phyloP scores from a whole-genome alignment of 352 stramenopile genomes.

The Blastocystis sp. region DNA sequence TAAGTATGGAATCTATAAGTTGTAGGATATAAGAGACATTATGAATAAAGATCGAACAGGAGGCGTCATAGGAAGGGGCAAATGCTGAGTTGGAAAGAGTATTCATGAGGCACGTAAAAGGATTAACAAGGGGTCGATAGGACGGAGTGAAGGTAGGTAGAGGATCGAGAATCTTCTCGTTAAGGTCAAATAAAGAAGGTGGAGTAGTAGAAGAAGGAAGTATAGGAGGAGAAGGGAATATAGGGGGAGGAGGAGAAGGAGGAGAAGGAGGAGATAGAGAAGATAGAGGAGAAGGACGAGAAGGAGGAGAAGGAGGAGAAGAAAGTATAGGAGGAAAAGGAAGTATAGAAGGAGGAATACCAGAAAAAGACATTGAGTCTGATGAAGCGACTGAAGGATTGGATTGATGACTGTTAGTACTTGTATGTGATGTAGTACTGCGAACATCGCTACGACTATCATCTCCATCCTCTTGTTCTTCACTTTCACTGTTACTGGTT shows the following conservation, averaged over 20 bases:
- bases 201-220: neutral
- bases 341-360: no score
- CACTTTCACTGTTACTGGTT: neutral
- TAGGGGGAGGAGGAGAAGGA: neutral
- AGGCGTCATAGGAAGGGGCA: neutral
- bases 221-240: neutral
- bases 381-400: no score
- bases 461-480: neutral
- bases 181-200: no score
- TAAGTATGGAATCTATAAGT: neutral
- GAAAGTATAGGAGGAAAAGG: no score
- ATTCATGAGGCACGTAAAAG: neutral
- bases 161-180: no score
- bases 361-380: no score
- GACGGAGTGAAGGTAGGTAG: no score
- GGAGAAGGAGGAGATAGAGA: neutral
- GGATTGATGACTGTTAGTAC: no score
- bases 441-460: neutral
- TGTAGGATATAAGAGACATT: neutral
- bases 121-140: neutral
- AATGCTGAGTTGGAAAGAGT: neutral
- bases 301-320: no score
- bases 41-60: neutral
- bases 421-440: no score
- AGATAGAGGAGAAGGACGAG: neutral